Evolutionary conservation across 441 rosid genomes (phyloP).

Genomic region (Bocquillonia castaneifolia): DNA sequence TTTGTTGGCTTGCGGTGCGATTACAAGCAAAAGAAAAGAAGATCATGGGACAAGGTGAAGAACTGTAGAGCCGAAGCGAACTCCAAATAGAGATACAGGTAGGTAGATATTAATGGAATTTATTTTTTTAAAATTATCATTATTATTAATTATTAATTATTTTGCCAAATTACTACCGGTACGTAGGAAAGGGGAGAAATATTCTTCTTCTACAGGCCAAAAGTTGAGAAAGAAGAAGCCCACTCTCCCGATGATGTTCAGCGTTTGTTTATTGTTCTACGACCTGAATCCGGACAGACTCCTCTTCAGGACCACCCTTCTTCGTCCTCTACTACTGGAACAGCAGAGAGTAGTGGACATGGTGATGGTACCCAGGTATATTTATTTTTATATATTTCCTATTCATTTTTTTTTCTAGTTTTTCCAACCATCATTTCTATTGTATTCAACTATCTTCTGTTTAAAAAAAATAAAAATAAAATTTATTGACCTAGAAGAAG

Average conservation of each 20-base stretch:
- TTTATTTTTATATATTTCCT: no score
- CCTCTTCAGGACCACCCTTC: conserved; percentile 8
- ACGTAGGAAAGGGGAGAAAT: conserved; percentile 64
- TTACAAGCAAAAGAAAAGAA: background rate
- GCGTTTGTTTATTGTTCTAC: conserved; percentile 53
- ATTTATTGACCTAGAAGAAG: no score
- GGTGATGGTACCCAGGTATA: conserved; percentile 52
- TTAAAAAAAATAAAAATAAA: no score
- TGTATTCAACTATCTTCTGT: no score
- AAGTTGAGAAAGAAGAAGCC: conserved; percentile 57
- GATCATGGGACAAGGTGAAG: conserved; percentile 39
- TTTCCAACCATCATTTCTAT: no score
- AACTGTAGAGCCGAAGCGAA: conserved; percentile 30
- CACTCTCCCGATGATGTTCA: conserved; percentile 52
- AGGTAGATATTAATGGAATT: background rate
- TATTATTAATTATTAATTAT: no score
- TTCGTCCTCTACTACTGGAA: conserved; percentile 8
- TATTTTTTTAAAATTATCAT: no score
- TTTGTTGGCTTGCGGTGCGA: background rate
- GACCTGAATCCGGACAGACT: conserved; percentile 54
- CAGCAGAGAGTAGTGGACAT: conserved; percentile 45
- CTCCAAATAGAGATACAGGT: conserved; percentile 40
- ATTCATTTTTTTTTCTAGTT: no score
- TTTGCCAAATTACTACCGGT: background rate
- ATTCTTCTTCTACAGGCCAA: conserved; percentile 75